phyloP scores from a whole-genome alignment of 495 filamentous ascomycete species.

The Hypoxylon cercidicola region DNA sequence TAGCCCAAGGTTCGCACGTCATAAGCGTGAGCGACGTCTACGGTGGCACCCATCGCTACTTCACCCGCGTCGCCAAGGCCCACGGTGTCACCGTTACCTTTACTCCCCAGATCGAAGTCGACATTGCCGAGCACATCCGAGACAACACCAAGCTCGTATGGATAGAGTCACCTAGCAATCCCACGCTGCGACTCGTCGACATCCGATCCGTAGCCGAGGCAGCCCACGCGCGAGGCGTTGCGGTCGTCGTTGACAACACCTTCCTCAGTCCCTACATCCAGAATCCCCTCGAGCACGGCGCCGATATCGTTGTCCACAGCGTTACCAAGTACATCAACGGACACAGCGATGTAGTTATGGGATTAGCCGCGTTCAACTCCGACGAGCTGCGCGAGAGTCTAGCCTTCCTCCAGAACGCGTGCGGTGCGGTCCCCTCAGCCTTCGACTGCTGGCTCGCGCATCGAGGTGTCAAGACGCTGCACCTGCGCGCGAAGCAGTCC shows the following conservation, averaged over 20 bases:
- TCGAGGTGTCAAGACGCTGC: conserved; percentile 94
- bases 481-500: conserved; percentile 88
- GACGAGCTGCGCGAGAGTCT: conserved; percentile 79
- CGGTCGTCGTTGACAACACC: conserved; percentile 98
- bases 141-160: conserved; percentile 94
- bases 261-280: conserved; percentile 97
- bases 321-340: conserved; percentile 99
- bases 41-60: conserved; percentile 97
- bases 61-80: conserved; percentile 95
- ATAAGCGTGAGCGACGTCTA: conserved; percentile 98
- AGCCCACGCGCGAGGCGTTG: conserved; percentile 87
- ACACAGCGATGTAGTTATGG: conserved; percentile 98
- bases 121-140: conserved; percentile 83
- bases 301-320: conserved; percentile 97
- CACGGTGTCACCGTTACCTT: conserved; percentile 97
- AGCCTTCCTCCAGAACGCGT: conserved; percentile 94
- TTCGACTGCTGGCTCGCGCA: conserved; percentile 99
- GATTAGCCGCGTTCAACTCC: conserved; percentile 93
- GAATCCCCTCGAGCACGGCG: conserved; percentile 93
- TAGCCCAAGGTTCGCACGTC: conserved; percentile 92
- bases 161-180: conserved; percentile 97
- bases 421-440: conserved; percentile 90
- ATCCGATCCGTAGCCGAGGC: conserved; percentile 83
- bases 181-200: conserved; percentile 90
- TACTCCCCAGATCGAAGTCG: conserved; percentile 86